Conservation (phyloP, 2,329 filamentous ascomycete genomes). For the Triangularia setosa region DNA sequence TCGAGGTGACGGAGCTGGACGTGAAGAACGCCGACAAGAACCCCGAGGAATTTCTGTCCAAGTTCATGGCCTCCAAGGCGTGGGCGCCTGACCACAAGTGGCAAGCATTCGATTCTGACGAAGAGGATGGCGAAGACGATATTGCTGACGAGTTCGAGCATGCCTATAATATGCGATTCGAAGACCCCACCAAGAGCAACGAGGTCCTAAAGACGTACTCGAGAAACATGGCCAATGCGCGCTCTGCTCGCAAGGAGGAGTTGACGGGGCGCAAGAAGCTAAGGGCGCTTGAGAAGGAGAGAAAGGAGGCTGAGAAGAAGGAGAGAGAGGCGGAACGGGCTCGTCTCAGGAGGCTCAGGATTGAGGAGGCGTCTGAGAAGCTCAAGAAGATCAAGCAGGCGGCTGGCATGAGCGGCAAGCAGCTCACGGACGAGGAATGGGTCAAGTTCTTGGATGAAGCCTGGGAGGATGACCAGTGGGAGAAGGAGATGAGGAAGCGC, state of each 20-base stretch:
- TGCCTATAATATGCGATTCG: slow-evolving; percentile 94
- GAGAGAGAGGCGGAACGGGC: slow-evolving; percentile 77
- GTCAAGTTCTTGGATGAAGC: slow-evolving; percentile 77
- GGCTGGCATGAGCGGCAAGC: slow-evolving; percentile 70
- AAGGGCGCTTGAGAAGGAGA: slow-evolving; percentile 72
- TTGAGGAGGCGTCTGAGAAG: slow-evolving; percentile 86
- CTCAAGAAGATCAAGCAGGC: slow-evolving; percentile 84
- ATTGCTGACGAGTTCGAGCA: slow-evolving; percentile 84
- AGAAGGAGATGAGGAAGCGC: slow-evolving; percentile 78
- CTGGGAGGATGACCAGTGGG: slow-evolving; percentile 88
- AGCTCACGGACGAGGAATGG: slow-evolving; percentile 73
- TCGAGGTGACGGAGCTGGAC: slow-evolving; percentile 56
- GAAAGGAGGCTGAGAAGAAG: slow-evolving; percentile 73
- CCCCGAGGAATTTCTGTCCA: slow-evolving; percentile 84
- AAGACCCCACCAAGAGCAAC: slow-evolving; percentile 84
- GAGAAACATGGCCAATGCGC: slow-evolving; percentile 75
- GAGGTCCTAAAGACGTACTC: slow-evolving; percentile 85
- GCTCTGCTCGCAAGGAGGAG: slow-evolving; percentile 83
- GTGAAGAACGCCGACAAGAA: slow-evolving; percentile 77
- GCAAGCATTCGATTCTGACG: slow-evolving; percentile 87
- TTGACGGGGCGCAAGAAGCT: slow-evolving; percentile 70
- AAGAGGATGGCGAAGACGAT: slow-evolving; percentile 72
- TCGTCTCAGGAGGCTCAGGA: slow-evolving; percentile 78
- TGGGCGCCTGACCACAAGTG: slow-evolving; percentile 75
- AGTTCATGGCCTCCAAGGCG: slow-evolving; percentile 87